A percentile compares a stretch with the other conserved stretches of the same genome.
Conservation (phyloP, 2,329 filamentous ascomycete genomes). For the Sordariomycetes sp. region DNA sequence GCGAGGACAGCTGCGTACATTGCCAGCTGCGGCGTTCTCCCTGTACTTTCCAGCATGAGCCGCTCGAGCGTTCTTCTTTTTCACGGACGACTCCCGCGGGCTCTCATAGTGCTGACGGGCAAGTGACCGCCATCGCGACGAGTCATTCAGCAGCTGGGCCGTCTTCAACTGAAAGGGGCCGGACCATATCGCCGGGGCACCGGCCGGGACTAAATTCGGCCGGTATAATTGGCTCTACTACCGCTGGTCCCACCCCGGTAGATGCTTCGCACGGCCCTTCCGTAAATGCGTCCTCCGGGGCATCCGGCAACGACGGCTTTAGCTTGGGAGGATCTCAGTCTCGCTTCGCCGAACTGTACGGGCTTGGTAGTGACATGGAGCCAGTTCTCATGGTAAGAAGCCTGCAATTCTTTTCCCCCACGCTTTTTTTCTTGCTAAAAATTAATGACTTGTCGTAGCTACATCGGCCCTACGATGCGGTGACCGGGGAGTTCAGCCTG, state of each 20-base stretch:
- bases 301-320: conserved; percentile 7
- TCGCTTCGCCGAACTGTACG: conserved; percentile 20
- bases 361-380: conserved; percentile 21
- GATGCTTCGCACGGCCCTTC: neutral
- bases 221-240: neutral
- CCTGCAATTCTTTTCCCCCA: conserved; percentile 27
- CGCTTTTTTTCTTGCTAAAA: neutral
- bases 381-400: conserved; percentile 18
- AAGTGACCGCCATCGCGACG: neutral
- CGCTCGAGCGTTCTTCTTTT: neutral
- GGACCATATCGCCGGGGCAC: neutral
- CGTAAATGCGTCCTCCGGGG: neutral
- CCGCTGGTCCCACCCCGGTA: neutral
- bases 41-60: conserved; percentile 7
- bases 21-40: conserved; percentile 8
- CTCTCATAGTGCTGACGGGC: neutral
- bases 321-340: conserved; percentile 14
- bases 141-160: neutral
- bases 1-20: conserved; percentile 6
- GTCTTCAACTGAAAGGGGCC: neutral
- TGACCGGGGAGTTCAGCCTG: conserved; percentile 22
- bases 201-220: neutral
- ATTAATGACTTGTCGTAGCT: neutral
- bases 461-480: conserved; percentile 39
- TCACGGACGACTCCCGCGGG: conserved; percentile 6